A percentile compares a stretch with the other conserved stretches of the same genome.
phyloP scores from a whole-genome alignment of 2,329 filamentous ascomycete genomes.

The Orbilia brochopaga region DNA sequence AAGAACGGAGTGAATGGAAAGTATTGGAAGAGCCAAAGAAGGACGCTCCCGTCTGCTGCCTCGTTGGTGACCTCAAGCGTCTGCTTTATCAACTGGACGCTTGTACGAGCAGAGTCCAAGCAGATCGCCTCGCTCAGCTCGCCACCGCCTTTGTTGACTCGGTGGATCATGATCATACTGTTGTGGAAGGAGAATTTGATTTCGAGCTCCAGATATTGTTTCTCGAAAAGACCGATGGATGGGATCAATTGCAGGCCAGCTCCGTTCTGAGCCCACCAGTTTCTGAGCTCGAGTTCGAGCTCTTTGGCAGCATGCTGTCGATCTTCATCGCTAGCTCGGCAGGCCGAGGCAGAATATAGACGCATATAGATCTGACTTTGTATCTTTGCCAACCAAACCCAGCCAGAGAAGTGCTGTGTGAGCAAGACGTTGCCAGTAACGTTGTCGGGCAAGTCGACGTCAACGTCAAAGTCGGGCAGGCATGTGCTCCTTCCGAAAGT shows the following conservation, averaged over 20 bases:
- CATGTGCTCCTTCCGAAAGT: slow-evolving; percentile 66
- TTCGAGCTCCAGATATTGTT: slow-evolving; percentile 56
- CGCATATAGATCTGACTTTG: slow-evolving; percentile 68
- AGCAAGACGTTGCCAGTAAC: slow-evolving; percentile 60
- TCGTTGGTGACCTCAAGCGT: slow-evolving; percentile 46
- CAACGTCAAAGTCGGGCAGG: slow-evolving; percentile 68
- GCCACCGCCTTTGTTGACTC: slow-evolving; percentile 39
- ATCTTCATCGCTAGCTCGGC: slow-evolving; percentile 58
- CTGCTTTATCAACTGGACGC: slow-evolving; percentile 47
- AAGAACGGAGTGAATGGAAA: slow-evolving; percentile 68
- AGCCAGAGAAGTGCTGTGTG: slow-evolving; percentile 61
- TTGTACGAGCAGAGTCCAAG: slow-evolving; percentile 45
- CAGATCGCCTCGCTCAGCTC: slow-evolving; percentile 45
- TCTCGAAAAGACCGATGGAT: slow-evolving; percentile 53
- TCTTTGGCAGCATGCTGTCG: slow-evolving; percentile 58
- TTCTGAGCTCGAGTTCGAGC: slow-evolving; percentile 52
- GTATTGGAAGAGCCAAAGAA: slow-evolving; percentile 57
- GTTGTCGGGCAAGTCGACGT: slow-evolving; percentile 60
- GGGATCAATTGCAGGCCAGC: slow-evolving; percentile 43
- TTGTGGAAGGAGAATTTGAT: slow-evolving; percentile 51
- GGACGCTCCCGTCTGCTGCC: slow-evolving; percentile 59
- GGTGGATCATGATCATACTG: slow-evolving; percentile 48
- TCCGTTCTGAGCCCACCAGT: slow-evolving; percentile 54
- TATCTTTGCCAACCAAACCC: slow-evolving; percentile 65
- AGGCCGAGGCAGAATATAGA: slow-evolving; percentile 62